Evolutionary conservation across 805 yeast species (phyloP), one percentile per base, ranked within the genome.

Genomic region (Saccharomycopsis amapae): DNA sequence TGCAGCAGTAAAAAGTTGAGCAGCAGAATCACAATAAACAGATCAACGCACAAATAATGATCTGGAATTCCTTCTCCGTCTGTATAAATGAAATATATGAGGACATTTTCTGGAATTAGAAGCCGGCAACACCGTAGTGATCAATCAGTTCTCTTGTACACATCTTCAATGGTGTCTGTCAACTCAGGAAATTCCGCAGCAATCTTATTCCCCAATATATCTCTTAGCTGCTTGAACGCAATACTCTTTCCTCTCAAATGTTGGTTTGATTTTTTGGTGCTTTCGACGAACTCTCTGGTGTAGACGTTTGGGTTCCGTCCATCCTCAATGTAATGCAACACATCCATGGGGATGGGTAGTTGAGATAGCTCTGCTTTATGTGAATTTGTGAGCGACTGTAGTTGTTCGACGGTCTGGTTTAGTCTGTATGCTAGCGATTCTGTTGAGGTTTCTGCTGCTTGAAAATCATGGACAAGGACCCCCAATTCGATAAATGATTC

Each of bases 221-320:
- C 78, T 55, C 85, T 68, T 53, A 89, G 72, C 46, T 75, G 71
- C 40, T 59, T 65, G 65, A 84, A 71, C 1, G 88, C 96, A 36
- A 66, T 57, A 75, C 85, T 78, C 61, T 86, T 86, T 3, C 96
- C 97, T 57, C 87, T 76, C 45, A 93, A 70, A 53, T 81, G 78
- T 57, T 94, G 96, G 58, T 93, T 93, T 38, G 88, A 79, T 55
- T 86, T 81, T 33, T 88, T 80, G n/a, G 93, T 83, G 30, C 90
- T 85, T 60, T 93, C 98, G 13, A 90, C 86, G 64, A 93, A 93
- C 65, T 93, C 98, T 60, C 98, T 75, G 1, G 97, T 88, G 63
- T 93, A 93, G 33, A 93, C 88, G 59, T 93, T 97, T 0, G 98
- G 97, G 59, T 93, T 93, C 55, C 98, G 71, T 2, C 98, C 98